These are phyloP conservation scores for Candida broadrunensis DNA, from an alignment of 805 yeast species.

Conservation along the genomic window DNA sequence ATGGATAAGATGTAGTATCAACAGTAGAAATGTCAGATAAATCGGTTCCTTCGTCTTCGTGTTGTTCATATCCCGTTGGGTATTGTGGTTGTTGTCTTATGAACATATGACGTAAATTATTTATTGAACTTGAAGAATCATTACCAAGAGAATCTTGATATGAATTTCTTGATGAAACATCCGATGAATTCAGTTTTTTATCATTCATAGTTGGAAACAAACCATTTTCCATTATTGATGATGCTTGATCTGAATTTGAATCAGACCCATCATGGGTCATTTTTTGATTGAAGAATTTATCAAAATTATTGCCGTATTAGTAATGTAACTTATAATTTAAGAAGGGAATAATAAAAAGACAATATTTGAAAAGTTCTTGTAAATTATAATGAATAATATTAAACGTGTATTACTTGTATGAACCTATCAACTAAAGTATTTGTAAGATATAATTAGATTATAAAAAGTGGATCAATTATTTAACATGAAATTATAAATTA, in stretches of 20 bases:
- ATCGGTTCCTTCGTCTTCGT: conserved; percentile 4
- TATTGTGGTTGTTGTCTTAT: conserved; percentile 5
- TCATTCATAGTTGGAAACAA: neutral
- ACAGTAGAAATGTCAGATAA: neutral
- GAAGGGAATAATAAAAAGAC: no score
- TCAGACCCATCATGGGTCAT: conserved; percentile 1
- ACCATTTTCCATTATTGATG: neutral
- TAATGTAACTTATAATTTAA: no score
- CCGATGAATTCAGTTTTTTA: neutral
- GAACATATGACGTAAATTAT: conserved; percentile 4
- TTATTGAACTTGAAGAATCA: conserved; percentile 2
- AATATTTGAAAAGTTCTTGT: no score
- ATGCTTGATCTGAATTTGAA: neutral
- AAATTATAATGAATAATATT: no score
- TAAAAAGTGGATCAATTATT: no score
- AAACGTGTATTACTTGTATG: no score
- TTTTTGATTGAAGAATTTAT: neutral
- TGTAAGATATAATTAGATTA: no score
- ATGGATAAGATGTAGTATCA: conserved; percentile 5
- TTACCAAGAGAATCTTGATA: conserved; percentile 1
- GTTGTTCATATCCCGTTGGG: conserved; percentile 4
- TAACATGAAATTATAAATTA: no score
- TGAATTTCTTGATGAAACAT: neutral
- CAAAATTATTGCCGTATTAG: neutral
- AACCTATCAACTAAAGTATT: no score